phyloP scores from a whole-genome alignment of 495 filamentous ascomycete genomes.

The Amniculicola lignicola region DNA sequence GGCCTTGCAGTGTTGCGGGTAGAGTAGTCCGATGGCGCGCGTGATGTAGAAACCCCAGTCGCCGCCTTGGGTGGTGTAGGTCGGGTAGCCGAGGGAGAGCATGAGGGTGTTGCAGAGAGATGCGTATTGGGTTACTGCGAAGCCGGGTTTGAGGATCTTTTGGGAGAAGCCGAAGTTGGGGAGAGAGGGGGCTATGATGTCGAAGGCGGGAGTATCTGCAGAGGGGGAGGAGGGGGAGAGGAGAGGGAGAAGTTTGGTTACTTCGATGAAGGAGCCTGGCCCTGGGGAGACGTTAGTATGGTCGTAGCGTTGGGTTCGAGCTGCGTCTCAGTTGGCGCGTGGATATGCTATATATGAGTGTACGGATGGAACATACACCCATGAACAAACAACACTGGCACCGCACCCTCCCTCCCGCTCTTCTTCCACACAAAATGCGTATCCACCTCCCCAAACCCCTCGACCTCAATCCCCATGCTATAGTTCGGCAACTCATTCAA shows the following conservation, averaged over 20 bases:
- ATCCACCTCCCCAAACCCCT: slow-evolving; percentile 40
- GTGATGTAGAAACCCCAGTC: slow-evolving; percentile 67
- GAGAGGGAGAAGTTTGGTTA: slow-evolving; percentile 57
- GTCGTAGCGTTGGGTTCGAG: too few species aligned
- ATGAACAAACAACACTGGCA: slow-evolving; percentile 42
- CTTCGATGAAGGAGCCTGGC: slow-evolving; percentile 69
- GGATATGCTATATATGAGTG: too few species aligned
- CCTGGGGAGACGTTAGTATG: slow-evolving; percentile 47
- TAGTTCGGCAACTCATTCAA: slow-evolving; percentile 44
- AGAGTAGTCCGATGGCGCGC: slow-evolving; percentile 54
- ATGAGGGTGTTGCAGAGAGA: slow-evolving; percentile 63
- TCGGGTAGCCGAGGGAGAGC: slow-evolving; percentile 60
- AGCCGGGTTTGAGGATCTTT: slow-evolving; percentile 51
- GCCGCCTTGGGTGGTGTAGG: slow-evolving; percentile 67
- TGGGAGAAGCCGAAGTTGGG: slow-evolving; percentile 71
- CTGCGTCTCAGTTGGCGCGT: too few species aligned
- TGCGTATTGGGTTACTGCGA: slow-evolving; percentile 60
- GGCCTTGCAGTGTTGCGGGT: slow-evolving; percentile 56
- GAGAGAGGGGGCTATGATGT: slow-evolving; percentile 66
- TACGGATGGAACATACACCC: slow-evolving; percentile 36
- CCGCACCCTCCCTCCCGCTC: slow-evolving; percentile 30
- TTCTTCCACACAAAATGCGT: slow-evolving; percentile 43
- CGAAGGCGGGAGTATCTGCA: slow-evolving; percentile 51
- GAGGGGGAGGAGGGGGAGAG: slow-evolving; percentile 45
- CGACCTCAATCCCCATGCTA: slow-evolving; percentile 32